Evolutionary conservation across 257 asterid genomes (phyloP), one percentile per base, ranked within the genome.

Genomic region (Primulina eburnea): DNA sequence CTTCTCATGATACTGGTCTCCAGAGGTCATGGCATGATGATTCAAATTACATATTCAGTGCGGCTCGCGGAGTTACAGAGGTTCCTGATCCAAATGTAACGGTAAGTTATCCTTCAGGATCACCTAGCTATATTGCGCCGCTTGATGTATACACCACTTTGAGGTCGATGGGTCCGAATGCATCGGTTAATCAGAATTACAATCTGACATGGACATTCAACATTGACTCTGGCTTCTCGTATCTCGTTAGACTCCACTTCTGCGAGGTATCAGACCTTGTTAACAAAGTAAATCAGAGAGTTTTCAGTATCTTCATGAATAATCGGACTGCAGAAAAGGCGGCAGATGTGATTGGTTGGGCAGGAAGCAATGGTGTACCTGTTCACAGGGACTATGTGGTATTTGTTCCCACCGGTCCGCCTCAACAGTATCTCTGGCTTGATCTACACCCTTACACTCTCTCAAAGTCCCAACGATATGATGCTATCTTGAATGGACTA

Each of bases 211-310:
- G 90, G 90, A 14, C 43, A 38, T 82, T 85, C 21, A 10, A 63
- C 14, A 63, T 85, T 5, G 88, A 85, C 59, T 69, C 88, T 2
- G 88, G 84, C 53, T 85, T 82, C 76, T 71, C 84, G 28, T 85
- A 85, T 76, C 82, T 85, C 4, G 84, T 82, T 53, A 72, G 88
- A 82, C 90, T 85, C 62, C 90, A 85, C 66, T 85, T 85, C 69
- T 85, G 90, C 18, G 90, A 85, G 78, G 64, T 85, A n/a, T 77
- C 83, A 0, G 75, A 76, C 43, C 18, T 66, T 10, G 79, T 85
- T 56, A 17, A 2, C 53, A 74, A 76, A 73, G 17, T 60, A 6
- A 73, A 81, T 70, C 84, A 85, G 64, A 80, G 90, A 62, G 88
- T 82, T 71, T 85, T 85, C 35, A 20, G 30, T 9, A 75, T 85